Evolutionary conservation across 208 protist genomes (phyloP).

Genomic region (Trypanosomatidae sp.): DNA sequence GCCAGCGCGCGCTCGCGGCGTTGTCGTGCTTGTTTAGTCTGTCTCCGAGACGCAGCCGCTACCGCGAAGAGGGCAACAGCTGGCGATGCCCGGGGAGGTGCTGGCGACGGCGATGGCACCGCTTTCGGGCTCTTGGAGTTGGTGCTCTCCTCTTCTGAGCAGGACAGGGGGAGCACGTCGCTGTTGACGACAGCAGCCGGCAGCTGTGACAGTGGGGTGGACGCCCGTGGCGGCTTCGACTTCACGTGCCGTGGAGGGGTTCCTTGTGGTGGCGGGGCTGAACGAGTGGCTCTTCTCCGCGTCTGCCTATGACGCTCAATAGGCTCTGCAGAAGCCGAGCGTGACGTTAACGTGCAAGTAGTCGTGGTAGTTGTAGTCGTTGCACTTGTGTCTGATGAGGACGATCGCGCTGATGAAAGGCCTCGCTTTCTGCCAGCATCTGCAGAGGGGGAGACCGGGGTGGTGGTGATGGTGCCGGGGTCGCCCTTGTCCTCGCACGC

Average conservation of each 20-base stretch:
- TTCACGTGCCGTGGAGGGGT: not conserved
- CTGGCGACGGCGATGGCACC: not conserved
- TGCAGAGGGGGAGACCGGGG: not conserved
- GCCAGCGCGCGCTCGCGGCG: slow-evolving; percentile 53
- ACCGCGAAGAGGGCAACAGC: slow-evolving; percentile 14
- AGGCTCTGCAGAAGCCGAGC: not conserved
- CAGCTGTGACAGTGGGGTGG: slow-evolving; percentile 23
- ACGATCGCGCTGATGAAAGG: not conserved
- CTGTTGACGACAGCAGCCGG: not conserved
- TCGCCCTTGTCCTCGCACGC: not conserved
- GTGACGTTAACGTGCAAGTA: not conserved
- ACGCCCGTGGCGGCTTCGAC: not conserved
- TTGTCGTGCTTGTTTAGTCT: slow-evolving; percentile 43
- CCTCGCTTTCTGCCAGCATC: not conserved
- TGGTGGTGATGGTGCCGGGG: not conserved
- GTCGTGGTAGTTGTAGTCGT: not conserved
- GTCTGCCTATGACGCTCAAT: not conserved
- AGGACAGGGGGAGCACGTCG: not conserved
- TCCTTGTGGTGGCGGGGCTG: not conserved
- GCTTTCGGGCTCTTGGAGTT: not conserved
- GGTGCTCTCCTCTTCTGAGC: not conserved
- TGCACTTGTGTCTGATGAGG: not conserved
- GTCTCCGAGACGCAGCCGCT: slow-evolving; percentile 30
- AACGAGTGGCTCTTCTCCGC: not conserved
- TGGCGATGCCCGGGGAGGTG: not conserved